Evolutionary conservation across 805 yeast genomes (phyloP).

Genomic region (Nakazawaea holstii): DNA sequence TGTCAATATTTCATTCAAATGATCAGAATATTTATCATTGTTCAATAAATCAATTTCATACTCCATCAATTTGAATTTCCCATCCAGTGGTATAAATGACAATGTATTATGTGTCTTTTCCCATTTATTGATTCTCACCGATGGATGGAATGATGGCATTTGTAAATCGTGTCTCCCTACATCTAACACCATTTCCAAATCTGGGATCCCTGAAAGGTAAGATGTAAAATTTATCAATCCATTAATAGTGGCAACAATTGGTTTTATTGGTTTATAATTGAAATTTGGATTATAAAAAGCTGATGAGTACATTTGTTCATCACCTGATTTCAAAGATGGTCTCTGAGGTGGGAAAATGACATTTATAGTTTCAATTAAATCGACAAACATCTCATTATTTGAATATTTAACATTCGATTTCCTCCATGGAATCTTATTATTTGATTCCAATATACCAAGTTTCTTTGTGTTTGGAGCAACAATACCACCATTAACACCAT

Average conservation of each 20-base stretch:
- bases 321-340: neutral
- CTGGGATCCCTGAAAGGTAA: constrained; percentile 75
- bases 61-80: constrained; percentile 53
- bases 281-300: constrained; percentile 17
- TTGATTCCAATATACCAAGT: constrained; percentile 23
- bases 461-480: neutral
- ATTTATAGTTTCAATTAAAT: constrained; percentile 62
- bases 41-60: constrained; percentile 54
- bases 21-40: constrained; percentile 14
- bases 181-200: constrained; percentile 52
- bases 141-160: constrained; percentile 63
- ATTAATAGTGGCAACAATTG: constrained; percentile 47
- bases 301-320: constrained; percentile 17
- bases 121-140: constrained; percentile 58
- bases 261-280: constrained; percentile 22
- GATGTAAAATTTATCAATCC: constrained; percentile 65
- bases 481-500: too few relatives aligned
- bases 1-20: constrained; percentile 16
- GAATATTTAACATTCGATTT: constrained; percentile 61
- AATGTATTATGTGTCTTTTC: constrained; percentile 32
- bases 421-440: constrained; percentile 69
- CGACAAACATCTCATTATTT: constrained; percentile 83
- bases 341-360: constrained; percentile 39
- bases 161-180: constrained; percentile 42
- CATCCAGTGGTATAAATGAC: constrained; percentile 87